Base-by-base conservation (phyloP, 1,139 yeast genomes). In the Citeromyces siamensis region DNA sequence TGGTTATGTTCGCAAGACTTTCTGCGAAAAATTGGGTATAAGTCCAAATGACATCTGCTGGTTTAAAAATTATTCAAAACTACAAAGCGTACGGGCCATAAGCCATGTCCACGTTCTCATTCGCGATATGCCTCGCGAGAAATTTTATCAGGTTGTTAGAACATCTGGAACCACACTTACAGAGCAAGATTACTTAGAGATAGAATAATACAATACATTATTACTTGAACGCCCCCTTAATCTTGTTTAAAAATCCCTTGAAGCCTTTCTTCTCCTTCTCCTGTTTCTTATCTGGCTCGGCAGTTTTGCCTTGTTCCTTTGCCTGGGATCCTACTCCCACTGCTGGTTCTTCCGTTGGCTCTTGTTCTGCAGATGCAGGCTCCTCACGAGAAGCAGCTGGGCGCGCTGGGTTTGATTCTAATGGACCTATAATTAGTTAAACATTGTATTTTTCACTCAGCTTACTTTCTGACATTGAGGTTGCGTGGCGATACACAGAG, bases 21-120 rank as follows among this genome's bases (percentile, higher is more conserved):
- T 75, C 48, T 59, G 65, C 26, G 55, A 62, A 26, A 51, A 52
- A 33, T 49, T 66, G 28, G 64, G 63, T 0, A 46, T 71, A 14
- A 44, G 50, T 1, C 42, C 55, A 39, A 59, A 60, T 5, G 53
- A 68, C 37, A 47, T 75, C 9, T 47, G 64, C 3, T 75, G 83
- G 83, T 75, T 75, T 53, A 66, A 75, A 45, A 75, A 75, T 48
- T 75, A 78, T 73, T 66, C 71, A 5, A 60, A 68, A 6, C 53
- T 75, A 33, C 83, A 75, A 48, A 71, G 80, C 46, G 75, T 75
- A 6, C 62, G 62, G 42, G 61, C 68, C 22, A 59, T 75, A 26
- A 73, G 80, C 33, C 83, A 75, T 49, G 56, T 75, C 16, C 83
- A 75, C 50, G 70, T 75, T 1, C 47, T 75, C 23, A 48, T 75